Evolutionary conservation across 345 rosid species (phyloP).

Genomic region (Cardamine chenopodiifolia): DNA sequence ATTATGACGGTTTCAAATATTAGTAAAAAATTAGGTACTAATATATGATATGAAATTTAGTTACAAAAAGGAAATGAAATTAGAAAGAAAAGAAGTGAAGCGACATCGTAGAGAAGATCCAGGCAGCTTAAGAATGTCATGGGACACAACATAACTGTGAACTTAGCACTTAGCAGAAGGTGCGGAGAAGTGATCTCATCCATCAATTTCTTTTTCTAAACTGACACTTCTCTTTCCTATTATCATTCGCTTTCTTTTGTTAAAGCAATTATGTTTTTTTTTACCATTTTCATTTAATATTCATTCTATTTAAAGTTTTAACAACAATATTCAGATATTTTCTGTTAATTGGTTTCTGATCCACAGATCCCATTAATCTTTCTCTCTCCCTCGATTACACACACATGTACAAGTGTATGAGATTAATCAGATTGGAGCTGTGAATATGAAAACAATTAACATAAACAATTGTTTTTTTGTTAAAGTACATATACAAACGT

Average conservation of each 20-base stretch:
- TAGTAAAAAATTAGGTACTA: not conserved
- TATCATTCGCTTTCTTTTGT: not conserved
- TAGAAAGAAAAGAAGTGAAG: not conserved
- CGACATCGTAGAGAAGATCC: not conserved
- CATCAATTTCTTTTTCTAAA: not conserved
- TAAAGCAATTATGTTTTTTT: not conserved
- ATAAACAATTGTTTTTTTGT: not conserved
- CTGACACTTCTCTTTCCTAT: not conserved
- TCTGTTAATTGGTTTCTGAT: not conserved
- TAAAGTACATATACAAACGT: not conserved
- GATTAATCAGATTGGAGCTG: not conserved
- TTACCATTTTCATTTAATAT: not conserved
- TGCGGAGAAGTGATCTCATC: slow-evolving; percentile 20
- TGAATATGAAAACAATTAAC: not conserved
- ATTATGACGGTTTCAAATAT: not conserved
- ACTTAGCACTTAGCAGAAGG: slow-evolving; percentile 7
- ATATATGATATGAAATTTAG: not conserved
- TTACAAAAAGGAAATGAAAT: not conserved
- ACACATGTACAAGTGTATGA: not conserved
- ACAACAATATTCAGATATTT: not conserved
- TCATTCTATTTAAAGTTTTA: not conserved
- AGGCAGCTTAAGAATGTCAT: not conserved
- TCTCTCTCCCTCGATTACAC: not conserved
- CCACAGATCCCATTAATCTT: not conserved
- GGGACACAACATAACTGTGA: not conserved